Conservation (phyloP, 1,284 basidiomycete genomes). For the Ceratobasidium sp. region DNA sequence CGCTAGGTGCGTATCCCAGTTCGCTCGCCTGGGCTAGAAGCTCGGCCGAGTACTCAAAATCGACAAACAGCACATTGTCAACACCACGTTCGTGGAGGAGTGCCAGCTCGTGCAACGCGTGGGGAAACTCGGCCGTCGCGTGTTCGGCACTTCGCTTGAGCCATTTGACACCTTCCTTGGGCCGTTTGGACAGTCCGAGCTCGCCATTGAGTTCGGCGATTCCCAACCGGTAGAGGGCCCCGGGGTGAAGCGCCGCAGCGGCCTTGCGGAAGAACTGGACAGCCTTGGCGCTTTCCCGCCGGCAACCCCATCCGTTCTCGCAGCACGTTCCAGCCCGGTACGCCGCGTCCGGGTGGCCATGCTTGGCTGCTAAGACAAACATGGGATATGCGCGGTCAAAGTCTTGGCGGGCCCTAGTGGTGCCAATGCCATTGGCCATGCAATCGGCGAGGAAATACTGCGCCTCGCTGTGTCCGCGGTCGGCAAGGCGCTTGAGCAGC, state of each 20-base stretch:
- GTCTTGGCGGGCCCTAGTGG: slow-evolving; percentile 86
- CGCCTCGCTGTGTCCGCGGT: slow-evolving; percentile 90
- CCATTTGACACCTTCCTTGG: slow-evolving; percentile 98
- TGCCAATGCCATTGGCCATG: slow-evolving; percentile 96
- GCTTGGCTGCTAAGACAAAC: slow-evolving; percentile 95
- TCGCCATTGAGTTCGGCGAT: slow-evolving; percentile 97
- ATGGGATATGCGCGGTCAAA: slow-evolving; percentile 97
- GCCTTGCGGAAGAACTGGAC: slow-evolving; percentile 95
- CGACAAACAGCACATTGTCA: slow-evolving; percentile 96
- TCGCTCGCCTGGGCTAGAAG: slow-evolving; percentile 94
- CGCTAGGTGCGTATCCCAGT: slow-evolving; percentile 94
- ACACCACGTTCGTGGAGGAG: slow-evolving; percentile 94
- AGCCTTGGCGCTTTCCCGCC: slow-evolving; percentile 90
- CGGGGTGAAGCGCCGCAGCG: slow-evolving; percentile 88
- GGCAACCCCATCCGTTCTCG: slow-evolving; percentile 98
- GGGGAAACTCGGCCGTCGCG: slow-evolving; percentile 93
- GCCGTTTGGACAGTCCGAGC: slow-evolving; percentile 82
- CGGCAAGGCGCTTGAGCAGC: slow-evolving; percentile 88
- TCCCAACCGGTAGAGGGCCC: slow-evolving; percentile 95
- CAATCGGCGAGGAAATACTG: slow-evolving; percentile 99
- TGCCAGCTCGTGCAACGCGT: slow-evolving; percentile 94
- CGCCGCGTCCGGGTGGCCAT: slow-evolving; percentile 95
- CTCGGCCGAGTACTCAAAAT: slow-evolving; percentile 94
- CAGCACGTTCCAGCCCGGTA: slow-evolving; percentile 97
- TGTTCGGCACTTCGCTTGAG: slow-evolving; percentile 95